A percentile compares a stretch with the other conserved stretches of the same genome.
phyloP scores from a whole-genome alignment of 768 basidiomycete species.

The Amanita phalloides region DNA sequence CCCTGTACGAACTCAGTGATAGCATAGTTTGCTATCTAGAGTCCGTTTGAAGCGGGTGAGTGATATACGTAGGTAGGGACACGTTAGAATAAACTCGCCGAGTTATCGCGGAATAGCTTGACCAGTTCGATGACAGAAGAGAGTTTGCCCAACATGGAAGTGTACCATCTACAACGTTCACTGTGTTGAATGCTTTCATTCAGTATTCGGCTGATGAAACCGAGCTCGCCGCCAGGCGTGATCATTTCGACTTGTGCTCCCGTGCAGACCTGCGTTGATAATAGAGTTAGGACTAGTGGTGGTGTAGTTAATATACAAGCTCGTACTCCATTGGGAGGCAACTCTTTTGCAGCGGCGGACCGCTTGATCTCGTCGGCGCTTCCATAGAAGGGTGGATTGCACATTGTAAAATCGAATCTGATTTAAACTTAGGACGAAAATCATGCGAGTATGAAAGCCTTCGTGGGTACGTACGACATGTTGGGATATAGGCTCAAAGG shows the following conservation, averaged over 20 bases:
- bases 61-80: not conserved
- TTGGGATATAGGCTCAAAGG: conserved; percentile 17
- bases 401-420: conserved; percentile 78
- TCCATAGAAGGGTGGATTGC: conserved; percentile 95
- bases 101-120: conserved; percentile 30
- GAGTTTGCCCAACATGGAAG: conserved; percentile 85
- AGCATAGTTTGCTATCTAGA: conserved; percentile 78
- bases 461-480: conserved; percentile 8
- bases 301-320: not conserved
- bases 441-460: not conserved
- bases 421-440: not conserved
- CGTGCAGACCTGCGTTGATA: conserved; percentile 59
- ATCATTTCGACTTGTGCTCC: conserved; percentile 87
- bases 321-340: conserved; percentile 56
- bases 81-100: conserved; percentile 15
- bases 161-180: conserved; percentile 77
- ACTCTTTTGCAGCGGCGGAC: conserved; percentile 53
- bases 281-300: not conserved
- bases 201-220: conserved; percentile 72
- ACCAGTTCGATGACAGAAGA: conserved; percentile 62
- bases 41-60: not conserved
- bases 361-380: conserved; percentile 54
- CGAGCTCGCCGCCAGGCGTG: conserved; percentile 74
- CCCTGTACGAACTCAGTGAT: conserved; percentile 80
- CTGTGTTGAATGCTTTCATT: conserved; percentile 48